These are phyloP conservation scores for Sideroxylon spinosum DNA, from an alignment of 179 eudicot genomes.

Conservation along the genomic window DNA sequence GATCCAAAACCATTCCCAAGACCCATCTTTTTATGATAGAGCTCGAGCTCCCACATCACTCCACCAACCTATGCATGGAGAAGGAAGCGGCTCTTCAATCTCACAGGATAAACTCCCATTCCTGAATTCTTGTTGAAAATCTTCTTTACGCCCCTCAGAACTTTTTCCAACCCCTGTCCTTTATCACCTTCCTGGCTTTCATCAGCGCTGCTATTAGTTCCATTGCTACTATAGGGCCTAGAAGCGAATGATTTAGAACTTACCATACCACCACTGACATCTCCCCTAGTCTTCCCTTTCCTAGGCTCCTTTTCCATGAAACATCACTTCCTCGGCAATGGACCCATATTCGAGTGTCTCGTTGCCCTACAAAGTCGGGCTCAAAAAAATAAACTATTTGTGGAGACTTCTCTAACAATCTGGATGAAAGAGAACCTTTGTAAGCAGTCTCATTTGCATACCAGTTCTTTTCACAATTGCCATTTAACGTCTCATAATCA, in stretches of 20 bases:
- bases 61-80: too few relatives aligned
- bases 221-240: constrained; percentile 29
- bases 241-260: constrained; percentile 30
- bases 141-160: constrained; percentile 54
- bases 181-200: constrained; percentile 38
- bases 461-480: constrained; percentile 22
- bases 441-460: constrained; percentile 23
- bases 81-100: constrained; percentile 28
- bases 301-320: constrained; percentile 75
- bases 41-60: too few relatives aligned
- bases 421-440: constrained; percentile 21
- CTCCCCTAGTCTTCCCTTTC: constrained; percentile 51
- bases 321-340: constrained; percentile 81
- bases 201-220: constrained; percentile 43
- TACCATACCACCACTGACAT: constrained; percentile 17
- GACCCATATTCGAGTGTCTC: constrained; percentile 81
- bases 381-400: constrained; percentile 56
- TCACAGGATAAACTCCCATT: constrained; percentile 23
- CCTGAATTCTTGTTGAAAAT: constrained; percentile 45
- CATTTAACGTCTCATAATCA: constrained; percentile 23
- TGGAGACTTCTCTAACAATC: constrained; percentile 25
- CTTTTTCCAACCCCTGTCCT: constrained; percentile 21
- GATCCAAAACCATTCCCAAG: too few relatives aligned
- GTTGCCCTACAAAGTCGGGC: constrained; percentile 63
- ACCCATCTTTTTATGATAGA: too few relatives aligned